Percentiles rank a stretch among this genome's conserved stretches.
Evolutionary conservation across 805 yeast species (phyloP).

Genomic region (Myxozyma vanderwaltii): DNA sequence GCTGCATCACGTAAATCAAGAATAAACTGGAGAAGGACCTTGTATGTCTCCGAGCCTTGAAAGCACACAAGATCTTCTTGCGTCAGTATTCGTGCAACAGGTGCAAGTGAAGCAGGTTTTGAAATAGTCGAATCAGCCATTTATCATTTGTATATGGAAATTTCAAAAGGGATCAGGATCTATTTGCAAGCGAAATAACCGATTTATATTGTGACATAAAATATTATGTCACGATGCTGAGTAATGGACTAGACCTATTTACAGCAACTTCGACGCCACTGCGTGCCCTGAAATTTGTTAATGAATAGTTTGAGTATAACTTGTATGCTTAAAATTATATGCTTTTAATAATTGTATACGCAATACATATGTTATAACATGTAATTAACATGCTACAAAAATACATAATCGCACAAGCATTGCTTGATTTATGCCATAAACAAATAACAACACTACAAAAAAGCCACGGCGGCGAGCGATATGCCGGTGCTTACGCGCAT

Average conservation of each 20-base stretch:
- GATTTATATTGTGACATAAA: too few species aligned
- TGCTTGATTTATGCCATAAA: background rate
- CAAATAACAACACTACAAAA: background rate
- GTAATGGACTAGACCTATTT: too few species aligned
- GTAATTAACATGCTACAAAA: background rate
- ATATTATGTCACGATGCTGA: too few species aligned
- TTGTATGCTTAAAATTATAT: too few species aligned
- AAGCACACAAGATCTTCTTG: conserved; percentile 65
- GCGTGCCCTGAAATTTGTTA: too few species aligned
- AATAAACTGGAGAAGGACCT: conserved; percentile 57
- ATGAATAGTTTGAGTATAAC: too few species aligned
- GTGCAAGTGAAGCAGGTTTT: background rate
- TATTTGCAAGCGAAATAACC: too few species aligned
- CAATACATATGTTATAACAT: too few species aligned
- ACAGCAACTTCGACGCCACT: too few species aligned
- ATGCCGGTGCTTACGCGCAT: background rate
- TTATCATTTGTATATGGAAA: background rate
- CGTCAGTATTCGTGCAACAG: conserved; percentile 46
- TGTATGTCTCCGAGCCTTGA: conserved; percentile 54
- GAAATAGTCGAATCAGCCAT: background rate
- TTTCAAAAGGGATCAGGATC: background rate
- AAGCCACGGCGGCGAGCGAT: background rate
- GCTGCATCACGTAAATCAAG: conserved; percentile 63
- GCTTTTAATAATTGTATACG: too few species aligned
- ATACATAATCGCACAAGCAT: background rate